Evolutionary conservation across 2,329 filamentous ascomycete genomes (phyloP).

Genomic region (Aspergillus caelatus): DNA sequence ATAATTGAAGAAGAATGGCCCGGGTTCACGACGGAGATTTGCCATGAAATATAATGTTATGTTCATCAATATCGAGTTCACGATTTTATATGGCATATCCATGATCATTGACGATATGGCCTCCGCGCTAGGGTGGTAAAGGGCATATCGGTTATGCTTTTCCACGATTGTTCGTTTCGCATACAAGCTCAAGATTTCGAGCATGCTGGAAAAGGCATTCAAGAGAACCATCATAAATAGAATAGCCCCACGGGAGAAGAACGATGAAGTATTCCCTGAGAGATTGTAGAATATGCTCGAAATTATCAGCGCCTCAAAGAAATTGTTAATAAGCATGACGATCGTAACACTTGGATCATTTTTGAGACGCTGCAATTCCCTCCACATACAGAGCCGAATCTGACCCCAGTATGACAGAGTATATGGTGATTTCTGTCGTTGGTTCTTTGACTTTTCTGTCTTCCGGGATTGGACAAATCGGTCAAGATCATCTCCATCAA

Average conservation of each 20-base stretch:
- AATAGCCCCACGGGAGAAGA: slow-evolving; percentile 74
- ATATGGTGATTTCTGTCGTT: slow-evolving; percentile 71
- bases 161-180: slow-evolving; percentile 22
- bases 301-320: slow-evolving; percentile 72
- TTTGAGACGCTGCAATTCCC: slow-evolving; percentile 72
- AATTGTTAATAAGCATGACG: slow-evolving; percentile 65
- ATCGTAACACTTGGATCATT: slow-evolving; percentile 74
- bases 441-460: slow-evolving; percentile 39
- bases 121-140: slow-evolving; percentile 23
- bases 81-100: slow-evolving; percentile 70
- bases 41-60: slow-evolving; percentile 81
- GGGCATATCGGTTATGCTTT: slow-evolving; percentile 23
- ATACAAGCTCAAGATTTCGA: slow-evolving; percentile 53
- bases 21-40: slow-evolving; percentile 71
- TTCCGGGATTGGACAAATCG: slow-evolving; percentile 37
- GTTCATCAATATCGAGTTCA: slow-evolving; percentile 74
- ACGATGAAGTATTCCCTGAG: slow-evolving; percentile 63
- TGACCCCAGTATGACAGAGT: slow-evolving; percentile 77
- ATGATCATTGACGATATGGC: slow-evolving; percentile 15
- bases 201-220: slow-evolving; percentile 75
- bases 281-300: slow-evolving; percentile 79
- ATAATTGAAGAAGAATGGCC: slow-evolving; percentile 81
- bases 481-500: slow-evolving; percentile 9
- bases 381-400: slow-evolving; percentile 73
- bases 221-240: slow-evolving; percentile 83